These are phyloP conservation scores for Hanseniaspora lindneri DNA, from an alignment of 805 yeast genomes.

Conservation along the genomic window DNA sequence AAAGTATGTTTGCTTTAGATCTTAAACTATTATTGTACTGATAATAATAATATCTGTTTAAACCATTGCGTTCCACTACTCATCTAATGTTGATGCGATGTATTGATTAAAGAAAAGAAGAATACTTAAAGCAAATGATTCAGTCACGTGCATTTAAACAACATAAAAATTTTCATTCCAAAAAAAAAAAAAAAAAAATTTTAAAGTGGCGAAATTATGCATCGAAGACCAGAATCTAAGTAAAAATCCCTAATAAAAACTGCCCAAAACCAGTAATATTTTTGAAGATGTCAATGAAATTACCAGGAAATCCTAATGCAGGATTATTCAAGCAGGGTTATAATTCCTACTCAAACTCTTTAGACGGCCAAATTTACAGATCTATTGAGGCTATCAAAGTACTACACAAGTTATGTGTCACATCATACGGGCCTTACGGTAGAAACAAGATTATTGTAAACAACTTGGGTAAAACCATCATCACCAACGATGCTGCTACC, in stretches of 20 bases:
- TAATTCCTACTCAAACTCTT: slow-evolving; percentile 64
- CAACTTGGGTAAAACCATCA: slow-evolving; percentile 68
- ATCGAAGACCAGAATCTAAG: neutral
- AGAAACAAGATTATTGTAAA: slow-evolving; percentile 92
- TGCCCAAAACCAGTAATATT: neutral
- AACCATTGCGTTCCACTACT: too few species aligned
- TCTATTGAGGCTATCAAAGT: slow-evolving; percentile 92
- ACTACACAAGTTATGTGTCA: slow-evolving; percentile 78
- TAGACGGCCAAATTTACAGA: slow-evolving; percentile 84
- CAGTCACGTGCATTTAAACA: too few species aligned
- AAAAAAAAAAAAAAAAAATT: too few species aligned
- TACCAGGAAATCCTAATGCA: slow-evolving; percentile 86
- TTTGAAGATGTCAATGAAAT: slow-evolving; percentile 70
- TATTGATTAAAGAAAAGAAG: neutral
- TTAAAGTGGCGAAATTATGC: neutral
- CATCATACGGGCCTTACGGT: slow-evolving; percentile 96
- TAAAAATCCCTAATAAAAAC: neutral
- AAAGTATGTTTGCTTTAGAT: neutral
- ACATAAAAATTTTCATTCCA: too few species aligned
- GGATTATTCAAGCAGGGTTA: slow-evolving; percentile 95
- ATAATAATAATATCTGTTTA: neutral
- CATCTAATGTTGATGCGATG: too few species aligned
- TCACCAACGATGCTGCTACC: slow-evolving; percentile 97
- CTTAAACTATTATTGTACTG: neutral
- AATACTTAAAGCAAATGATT: too few species aligned